Evolutionary conservation across 2,329 filamentous ascomycete genomes (phyloP), one percentile per base, ranked within the genome.

Genomic region (Alternaria metachromatica): DNA sequence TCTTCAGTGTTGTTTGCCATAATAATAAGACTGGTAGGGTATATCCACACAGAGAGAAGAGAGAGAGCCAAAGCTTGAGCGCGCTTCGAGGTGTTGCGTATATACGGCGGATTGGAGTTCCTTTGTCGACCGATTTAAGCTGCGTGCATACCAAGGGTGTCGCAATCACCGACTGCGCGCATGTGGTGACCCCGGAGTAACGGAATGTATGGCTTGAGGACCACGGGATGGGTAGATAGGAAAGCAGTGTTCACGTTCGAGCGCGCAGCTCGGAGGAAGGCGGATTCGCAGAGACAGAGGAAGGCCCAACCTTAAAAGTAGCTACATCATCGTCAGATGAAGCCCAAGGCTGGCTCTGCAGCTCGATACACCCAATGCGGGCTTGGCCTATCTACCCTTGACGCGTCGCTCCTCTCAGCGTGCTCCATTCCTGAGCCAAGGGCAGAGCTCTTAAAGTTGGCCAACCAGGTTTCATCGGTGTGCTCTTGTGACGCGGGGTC

Each of bases 401-500:
- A 6, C 37, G 53, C 48, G 25, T 53, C 54, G 58, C 53, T 18
- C 63, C 62, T 64, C 58, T 68, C 59, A 72, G 23, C 46, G 46
- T 43, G 54, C 46, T 44, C 57, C 46, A 50, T 63, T 53, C 45
- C 48, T 53, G 58, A 64, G 68, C 63, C 62, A 63, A 68, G 63
- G 21, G 46, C 20, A 58, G 13, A 54, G 55, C 41, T 60, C n/a
- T 68, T 55, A 60, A 58, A 58, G 60, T 66, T 64, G 58, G 58
- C 66, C 66, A 67, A 63, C 58, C 58, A 56, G 37, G 23, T 59
- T 65, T 45, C 58, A 61, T 61, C 60, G 41, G 50, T 46, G 20
- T 65, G 64, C 46, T 65, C 69, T 66, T 69, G 66, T 71, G 68
- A 72, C 67, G 68, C 68, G 66, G 66, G 68, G 68, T 60, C 48